Evolutionary conservation across 441 rosid species (phyloP).

Genomic region (Brassica balearica): DNA sequence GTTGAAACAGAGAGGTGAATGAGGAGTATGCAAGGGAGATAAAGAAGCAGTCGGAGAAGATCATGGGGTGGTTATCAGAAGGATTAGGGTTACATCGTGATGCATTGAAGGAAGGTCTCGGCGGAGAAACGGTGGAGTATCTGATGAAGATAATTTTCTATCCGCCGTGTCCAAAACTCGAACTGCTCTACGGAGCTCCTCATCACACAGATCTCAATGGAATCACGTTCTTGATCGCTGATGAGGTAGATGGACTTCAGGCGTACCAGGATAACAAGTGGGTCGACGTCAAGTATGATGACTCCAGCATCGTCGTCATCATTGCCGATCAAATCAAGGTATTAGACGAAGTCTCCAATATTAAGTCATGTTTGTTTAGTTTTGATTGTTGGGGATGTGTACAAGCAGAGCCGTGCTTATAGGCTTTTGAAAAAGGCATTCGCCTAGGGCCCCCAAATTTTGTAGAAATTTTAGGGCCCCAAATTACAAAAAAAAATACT

Average conservation of each 20-base stretch:
- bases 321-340: slow-evolving; percentile 63
- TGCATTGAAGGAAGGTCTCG: slow-evolving; percentile 54
- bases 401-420: no score
- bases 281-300: slow-evolving; percentile 62
- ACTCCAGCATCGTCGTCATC: slow-evolving; percentile 61
- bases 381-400: not conserved
- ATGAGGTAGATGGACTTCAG: slow-evolving; percentile 72
- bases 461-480: no score
- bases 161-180: slow-evolving; percentile 76
- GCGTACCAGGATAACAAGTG: slow-evolving; percentile 61
- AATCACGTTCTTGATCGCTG: slow-evolving; percentile 68
- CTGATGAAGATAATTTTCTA: slow-evolving; percentile 70
- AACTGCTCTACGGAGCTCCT: slow-evolving; percentile 62
- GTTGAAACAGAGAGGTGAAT: slow-evolving; percentile 49
- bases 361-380: not conserved
- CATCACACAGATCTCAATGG: slow-evolving; percentile 69
- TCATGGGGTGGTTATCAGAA: slow-evolving; percentile 52
- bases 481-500: no score
- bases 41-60: slow-evolving; percentile 51
- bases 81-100: slow-evolving; percentile 62
- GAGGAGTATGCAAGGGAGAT: slow-evolving; percentile 62
- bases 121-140: slow-evolving; percentile 66
- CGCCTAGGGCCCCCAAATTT: no score
- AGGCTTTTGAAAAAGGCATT: no score
- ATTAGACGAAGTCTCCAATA: not conserved